These are phyloP conservation scores for Peronospora farinosa DNA, from an alignment of 352 stramenopile genomes.

Conservation along the genomic window DNA sequence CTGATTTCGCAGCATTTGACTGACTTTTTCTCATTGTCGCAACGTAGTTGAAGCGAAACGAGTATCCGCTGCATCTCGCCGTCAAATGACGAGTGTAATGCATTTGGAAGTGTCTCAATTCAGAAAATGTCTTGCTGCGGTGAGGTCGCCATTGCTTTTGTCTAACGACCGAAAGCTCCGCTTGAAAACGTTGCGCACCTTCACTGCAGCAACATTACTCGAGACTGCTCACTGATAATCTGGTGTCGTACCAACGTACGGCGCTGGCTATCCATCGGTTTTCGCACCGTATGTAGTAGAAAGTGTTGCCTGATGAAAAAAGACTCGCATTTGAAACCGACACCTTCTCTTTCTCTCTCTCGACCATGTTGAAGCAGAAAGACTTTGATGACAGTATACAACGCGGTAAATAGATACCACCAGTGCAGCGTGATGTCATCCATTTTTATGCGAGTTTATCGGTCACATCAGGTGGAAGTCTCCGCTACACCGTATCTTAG, in stretches of 20 bases:
- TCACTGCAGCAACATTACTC: slow-evolving; percentile 1
- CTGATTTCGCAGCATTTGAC: slow-evolving; percentile 11
- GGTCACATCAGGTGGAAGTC: too few species aligned
- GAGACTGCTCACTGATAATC: not conserved
- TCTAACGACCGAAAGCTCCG: not conserved
- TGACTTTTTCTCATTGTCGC: slow-evolving; percentile 5
- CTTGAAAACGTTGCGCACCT: not conserved
- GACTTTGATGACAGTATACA: not conserved
- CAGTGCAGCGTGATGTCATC: too few species aligned
- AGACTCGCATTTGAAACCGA: slow-evolving; percentile 13
- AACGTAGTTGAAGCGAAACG: slow-evolving; percentile 17
- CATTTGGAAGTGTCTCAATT: too few species aligned
- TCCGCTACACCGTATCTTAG: too few species aligned
- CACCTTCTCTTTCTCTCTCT: slow-evolving; percentile 16
- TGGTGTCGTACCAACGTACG: not conserved
- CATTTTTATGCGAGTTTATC: too few species aligned
- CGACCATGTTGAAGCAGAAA: too few species aligned
- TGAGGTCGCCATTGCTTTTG: too few species aligned
- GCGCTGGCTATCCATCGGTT: slow-evolving; percentile 13
- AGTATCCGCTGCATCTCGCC: not conserved
- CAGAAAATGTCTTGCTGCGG: too few species aligned
- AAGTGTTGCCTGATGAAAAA: slow-evolving; percentile 23
- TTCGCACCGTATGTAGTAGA: slow-evolving; percentile 13
- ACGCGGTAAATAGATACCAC: too few species aligned
- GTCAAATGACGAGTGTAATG: not conserved